Evolutionary conservation across 2,329 filamentous ascomycete species (phyloP).

Genomic region (Fusarium zealandicum): DNA sequence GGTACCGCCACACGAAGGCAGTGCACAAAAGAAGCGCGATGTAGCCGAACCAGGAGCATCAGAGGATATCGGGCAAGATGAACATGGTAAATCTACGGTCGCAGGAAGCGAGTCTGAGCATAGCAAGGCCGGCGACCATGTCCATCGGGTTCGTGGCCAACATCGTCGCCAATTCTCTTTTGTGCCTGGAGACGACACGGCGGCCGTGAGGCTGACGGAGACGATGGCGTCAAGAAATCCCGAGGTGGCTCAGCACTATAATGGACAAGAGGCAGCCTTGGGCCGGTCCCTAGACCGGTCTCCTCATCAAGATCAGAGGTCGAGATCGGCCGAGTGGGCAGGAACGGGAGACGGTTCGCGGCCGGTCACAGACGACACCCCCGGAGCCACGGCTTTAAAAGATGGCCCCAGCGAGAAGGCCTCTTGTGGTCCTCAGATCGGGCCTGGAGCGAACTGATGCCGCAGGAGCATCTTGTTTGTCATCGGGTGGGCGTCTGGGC

Average conservation of each 20-base stretch:
- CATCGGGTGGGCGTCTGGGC: neutral
- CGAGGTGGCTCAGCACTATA: neutral
- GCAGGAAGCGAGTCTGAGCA: neutral
- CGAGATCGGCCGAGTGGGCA: conserved; percentile 30
- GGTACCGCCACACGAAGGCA: conserved; percentile 8
- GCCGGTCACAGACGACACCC: conserved; percentile 8
- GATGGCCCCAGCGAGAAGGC: neutral
- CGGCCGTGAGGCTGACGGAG: conserved; percentile 6
- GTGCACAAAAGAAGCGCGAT: conserved; percentile 6
- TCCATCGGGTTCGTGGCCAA: neutral
- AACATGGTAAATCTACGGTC: neutral
- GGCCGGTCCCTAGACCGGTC: neutral
- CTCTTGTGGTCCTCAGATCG: neutral
- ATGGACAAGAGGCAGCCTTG: conserved; percentile 2
- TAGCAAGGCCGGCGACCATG: neutral
- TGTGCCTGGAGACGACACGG: conserved; percentile 38
- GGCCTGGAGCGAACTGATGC: neutral
- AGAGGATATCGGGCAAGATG: conserved; percentile 2
- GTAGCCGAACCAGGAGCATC: conserved; percentile 1
- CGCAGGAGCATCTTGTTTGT: neutral
- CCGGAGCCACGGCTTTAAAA: neutral
- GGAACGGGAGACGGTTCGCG: conserved; percentile 1
- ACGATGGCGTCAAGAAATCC: neutral
- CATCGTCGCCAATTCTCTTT: conserved; percentile 43
- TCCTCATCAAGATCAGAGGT: conserved; percentile 6